Evolutionary conservation across 257 asterid species (phyloP).

Genomic region (Fraxinus quadrangulata): DNA sequence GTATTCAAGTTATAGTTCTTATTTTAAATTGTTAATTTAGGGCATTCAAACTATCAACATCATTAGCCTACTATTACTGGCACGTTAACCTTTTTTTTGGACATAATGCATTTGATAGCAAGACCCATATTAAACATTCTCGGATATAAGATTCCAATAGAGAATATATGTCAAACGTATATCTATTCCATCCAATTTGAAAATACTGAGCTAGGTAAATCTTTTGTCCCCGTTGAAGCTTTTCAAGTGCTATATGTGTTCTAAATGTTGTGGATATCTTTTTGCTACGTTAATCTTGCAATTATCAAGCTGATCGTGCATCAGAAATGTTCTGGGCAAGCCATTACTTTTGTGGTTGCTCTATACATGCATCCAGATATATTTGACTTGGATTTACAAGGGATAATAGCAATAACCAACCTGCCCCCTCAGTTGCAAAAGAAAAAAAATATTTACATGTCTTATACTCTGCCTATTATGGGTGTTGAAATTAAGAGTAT

Average conservation of each 20-base stretch:
- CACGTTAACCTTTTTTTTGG: background rate
- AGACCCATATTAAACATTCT: background rate
- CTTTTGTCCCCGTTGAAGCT: background rate
- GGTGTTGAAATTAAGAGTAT: background rate
- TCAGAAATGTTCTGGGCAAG: background rate
- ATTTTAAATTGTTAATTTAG: background rate
- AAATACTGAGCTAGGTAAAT: background rate
- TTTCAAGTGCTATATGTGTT: background rate
- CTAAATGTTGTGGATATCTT: background rate
- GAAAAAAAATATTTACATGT: background rate
- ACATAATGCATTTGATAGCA: background rate
- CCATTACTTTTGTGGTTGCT: conserved; percentile 1
- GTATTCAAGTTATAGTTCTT: background rate
- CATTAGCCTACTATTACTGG: background rate
- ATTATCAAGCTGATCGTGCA: background rate
- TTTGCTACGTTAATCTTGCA: background rate
- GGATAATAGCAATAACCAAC: background rate
- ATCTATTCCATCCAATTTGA: background rate
- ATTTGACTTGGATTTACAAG: background rate
- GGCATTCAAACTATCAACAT: background rate
- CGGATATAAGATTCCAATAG: background rate
- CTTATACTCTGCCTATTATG: background rate
- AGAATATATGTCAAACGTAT: background rate
- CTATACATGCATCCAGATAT: background rate
- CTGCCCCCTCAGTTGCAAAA: conserved; percentile 3